phyloP scores from a whole-genome alignment of 2,329 filamentous ascomycete genomes.

The Samsoniella hepiali region DNA sequence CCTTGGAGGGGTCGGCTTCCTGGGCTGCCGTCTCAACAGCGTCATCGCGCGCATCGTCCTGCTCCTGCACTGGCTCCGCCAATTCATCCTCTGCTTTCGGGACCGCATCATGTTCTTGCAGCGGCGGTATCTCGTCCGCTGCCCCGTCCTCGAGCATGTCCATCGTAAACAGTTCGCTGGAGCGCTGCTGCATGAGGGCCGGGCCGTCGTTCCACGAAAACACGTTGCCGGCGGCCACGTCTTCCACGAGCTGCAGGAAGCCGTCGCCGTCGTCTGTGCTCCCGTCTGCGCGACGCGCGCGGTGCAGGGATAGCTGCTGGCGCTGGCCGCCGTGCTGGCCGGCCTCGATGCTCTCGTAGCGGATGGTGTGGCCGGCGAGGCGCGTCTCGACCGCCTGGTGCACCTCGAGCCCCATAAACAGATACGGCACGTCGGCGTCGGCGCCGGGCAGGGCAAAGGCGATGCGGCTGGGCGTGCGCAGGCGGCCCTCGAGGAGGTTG shows the following conservation, averaged over 20 bases:
- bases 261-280: background rate
- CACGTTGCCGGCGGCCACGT: constrained; percentile 29
- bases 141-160: constrained; percentile 26
- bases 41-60: background rate
- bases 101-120: constrained; percentile 21
- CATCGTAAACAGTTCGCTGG: constrained; percentile 28
- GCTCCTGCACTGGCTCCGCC: background rate
- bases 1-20: background rate
- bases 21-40: background rate
- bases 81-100: background rate
- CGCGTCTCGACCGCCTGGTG: constrained; percentile 43
- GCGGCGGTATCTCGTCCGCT: background rate
- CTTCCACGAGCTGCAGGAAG: constrained; percentile 31
- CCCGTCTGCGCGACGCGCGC: background rate
- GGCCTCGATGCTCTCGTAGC: constrained; percentile 51
- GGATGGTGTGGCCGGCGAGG: constrained; percentile 44
- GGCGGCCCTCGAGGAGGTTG: constrained; percentile 40
- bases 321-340: constrained; percentile 49
- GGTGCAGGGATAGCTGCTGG: constrained; percentile 48
- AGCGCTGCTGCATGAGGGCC: constrained; percentile 27
- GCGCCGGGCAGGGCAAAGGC: constrained; percentile 31
- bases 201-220: constrained; percentile 36
- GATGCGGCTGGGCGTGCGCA: constrained; percentile 37
- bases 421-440: constrained; percentile 29
- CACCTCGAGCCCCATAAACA: constrained; percentile 52